These are phyloP conservation scores for Isatis tinctoria DNA, from an alignment of 345 rosid species.

Conservation along the genomic window DNA sequence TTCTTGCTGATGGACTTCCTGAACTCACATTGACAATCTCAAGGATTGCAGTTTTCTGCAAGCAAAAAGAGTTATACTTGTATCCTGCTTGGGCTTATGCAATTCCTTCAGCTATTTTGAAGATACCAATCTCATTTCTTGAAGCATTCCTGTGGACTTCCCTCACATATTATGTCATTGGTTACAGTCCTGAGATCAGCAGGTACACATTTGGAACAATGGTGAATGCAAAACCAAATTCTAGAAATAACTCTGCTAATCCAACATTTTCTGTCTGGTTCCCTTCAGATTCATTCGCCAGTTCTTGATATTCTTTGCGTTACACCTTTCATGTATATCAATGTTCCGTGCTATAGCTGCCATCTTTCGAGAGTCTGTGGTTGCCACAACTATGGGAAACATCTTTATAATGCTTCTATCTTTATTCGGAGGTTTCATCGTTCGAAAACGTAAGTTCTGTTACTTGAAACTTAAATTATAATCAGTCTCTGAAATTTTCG, in stretches of 20 bases:
- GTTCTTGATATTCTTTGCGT: conserved; percentile 45
- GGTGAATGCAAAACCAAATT: no score
- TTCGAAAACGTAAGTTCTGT: conserved; percentile 45
- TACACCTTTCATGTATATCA: conserved; percentile 50
- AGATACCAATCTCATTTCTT: conserved; percentile 41
- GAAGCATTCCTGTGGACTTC: conserved; percentile 41
- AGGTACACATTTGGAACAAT: conserved; percentile 32
- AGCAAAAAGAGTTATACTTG: conserved; percentile 36
- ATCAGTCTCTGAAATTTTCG: conserved; percentile 1
- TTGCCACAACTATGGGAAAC: conserved; percentile 44
- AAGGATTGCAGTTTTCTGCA: conserved; percentile 44
- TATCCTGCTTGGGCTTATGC: conserved; percentile 57
- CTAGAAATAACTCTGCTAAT: not conserved
- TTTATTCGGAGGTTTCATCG: conserved; percentile 57
- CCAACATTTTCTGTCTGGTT: not conserved
- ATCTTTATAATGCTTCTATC: conserved; percentile 38
- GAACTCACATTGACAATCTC: conserved; percentile 40
- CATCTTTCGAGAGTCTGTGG: conserved; percentile 42
- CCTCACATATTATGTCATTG: conserved; percentile 51
- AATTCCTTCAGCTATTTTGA: conserved; percentile 41
- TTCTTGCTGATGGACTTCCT: conserved; percentile 45
- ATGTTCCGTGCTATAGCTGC: conserved; percentile 49
- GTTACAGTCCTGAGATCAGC: conserved; percentile 40
- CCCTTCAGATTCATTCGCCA: conserved; percentile 64
- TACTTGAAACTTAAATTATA: not conserved